Conservation (phyloP, 148 eudicot species). For the Hydrangea macrophylla region DNA sequence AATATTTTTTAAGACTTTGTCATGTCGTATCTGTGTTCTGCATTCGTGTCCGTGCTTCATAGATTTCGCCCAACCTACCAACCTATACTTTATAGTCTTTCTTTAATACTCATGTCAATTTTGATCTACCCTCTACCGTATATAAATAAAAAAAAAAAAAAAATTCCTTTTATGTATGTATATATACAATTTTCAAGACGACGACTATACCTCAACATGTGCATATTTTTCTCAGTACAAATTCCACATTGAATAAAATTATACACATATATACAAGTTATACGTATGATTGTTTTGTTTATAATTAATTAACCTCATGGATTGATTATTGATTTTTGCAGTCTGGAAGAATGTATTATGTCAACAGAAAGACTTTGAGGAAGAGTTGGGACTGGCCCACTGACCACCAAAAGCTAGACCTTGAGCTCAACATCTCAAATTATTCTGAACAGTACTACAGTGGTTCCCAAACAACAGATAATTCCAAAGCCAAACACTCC, state of each 20-base stretch:
- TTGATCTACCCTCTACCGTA: no score
- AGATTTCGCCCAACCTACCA: no score
- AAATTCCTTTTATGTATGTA: neutral
- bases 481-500: neutral
- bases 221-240: neutral
- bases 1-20: no score
- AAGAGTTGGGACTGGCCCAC: conserved; percentile 24
- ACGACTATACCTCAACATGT: neutral
- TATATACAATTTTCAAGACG: neutral
- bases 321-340: neutral
- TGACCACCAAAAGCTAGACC: conserved; percentile 21
- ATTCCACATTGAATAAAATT: no score
- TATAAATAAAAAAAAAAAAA: no score
- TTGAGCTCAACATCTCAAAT: conserved; percentile 24
- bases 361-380: conserved; percentile 21
- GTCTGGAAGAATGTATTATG: conserved; percentile 29
- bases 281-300: neutral
- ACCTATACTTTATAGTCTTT: no score
- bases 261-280: neutral
- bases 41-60: no score
- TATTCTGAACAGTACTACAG: neutral
- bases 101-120: no score
- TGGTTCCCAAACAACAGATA: neutral
- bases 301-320: neutral
- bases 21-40: no score